Base-by-base conservation (phyloP, 2,329 filamentous ascomycete genomes). In the Pyrenophora seminiperda region DNA sequence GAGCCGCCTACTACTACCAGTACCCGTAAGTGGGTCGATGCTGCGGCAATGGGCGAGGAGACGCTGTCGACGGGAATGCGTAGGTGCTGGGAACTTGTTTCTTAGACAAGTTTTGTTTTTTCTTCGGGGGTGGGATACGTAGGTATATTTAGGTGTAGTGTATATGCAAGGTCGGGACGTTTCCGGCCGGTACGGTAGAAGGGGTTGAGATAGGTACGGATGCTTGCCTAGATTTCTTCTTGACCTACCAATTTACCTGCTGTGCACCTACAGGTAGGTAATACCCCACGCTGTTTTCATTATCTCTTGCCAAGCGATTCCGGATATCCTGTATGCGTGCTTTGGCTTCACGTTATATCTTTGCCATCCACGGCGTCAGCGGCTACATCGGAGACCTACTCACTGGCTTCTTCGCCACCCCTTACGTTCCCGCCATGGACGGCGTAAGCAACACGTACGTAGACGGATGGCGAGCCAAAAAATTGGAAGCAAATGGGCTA, bases 331-430 rank as follows among this genome's bases (percentile, higher is more conserved):
- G 3, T 71, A 71, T 18, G 67, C 68, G 17, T 63, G 58, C 42
- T 70, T 70, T 34, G 67, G 67, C n/a, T 70, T 70, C 46, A 71
- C 67, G 0, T 71, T 71, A 84, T 50, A 82, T 85, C 41, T 85
- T 84, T 52, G 81, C 81, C 22, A 77, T 85, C 20, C 83, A 85
- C 60, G 82, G 82, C 14, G 71, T 85, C 2, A 82, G 82, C n/a
- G 83, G 83, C 9, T 77, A 80, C 54, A 76, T 84, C 1, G 83
- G 82, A 13, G 78, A 81, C 27, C 74, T 85, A 39, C 62, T 84
- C 14, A 84, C 82, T 0, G 82, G 83, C 2, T 73, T 85, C 22
- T 85, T 85, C 43, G 82, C 83, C 0, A 77, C 80, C 1, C 48
- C 67, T 10, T 70, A 66, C 62, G 77, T 83, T 2, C 76, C 77